Conservation (phyloP, 768 basidiomycete species). For the Exsudoporus frostii region DNA sequence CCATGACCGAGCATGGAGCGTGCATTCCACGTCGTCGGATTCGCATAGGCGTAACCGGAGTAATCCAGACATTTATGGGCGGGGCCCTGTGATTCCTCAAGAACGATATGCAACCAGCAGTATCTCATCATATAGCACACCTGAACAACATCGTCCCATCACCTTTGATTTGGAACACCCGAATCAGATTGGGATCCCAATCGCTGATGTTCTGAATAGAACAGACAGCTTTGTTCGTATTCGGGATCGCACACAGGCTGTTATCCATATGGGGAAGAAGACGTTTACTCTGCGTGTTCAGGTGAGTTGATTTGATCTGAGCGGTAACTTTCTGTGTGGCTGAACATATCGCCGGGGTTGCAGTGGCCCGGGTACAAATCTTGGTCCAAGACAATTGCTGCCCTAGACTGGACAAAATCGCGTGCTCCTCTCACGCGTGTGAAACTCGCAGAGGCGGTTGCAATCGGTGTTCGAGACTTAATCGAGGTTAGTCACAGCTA, state of each 20-base stretch:
- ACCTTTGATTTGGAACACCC: conserved; percentile 56
- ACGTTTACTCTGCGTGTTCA: conserved; percentile 74
- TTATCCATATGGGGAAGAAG: conserved; percentile 61
- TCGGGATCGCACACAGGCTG: conserved; percentile 51
- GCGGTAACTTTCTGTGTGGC: neutral
- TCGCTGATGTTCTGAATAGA: conserved; percentile 55
- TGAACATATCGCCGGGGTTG: neutral
- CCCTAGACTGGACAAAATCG: conserved; percentile 68
- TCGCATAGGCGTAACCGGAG: conserved; percentile 4
- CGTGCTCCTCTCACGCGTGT: conserved; percentile 71
- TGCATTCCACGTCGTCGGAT: conserved; percentile 8
- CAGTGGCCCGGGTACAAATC: conserved; percentile 79
- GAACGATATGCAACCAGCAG: conserved; percentile 17
- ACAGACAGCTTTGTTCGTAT: conserved; percentile 50
- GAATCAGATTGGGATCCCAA: conserved; percentile 54
- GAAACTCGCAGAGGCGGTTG: conserved; percentile 73
- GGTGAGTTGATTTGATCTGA: conserved; percentile 37
- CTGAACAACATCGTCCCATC: conserved; percentile 48
- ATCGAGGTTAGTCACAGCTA: conserved; percentile 41
- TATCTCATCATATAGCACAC: conserved; percentile 1
- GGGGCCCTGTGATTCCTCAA: conserved; percentile 26
- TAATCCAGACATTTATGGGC: conserved; percentile 1
- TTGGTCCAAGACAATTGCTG: conserved; percentile 75
- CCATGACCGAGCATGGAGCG: conserved; percentile 3
- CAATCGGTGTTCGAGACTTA: conserved; percentile 66